Percentiles rank a stretch among this genome's conserved stretches.
Conservation (phyloP, 257 asterid genomes). For the Anisodus acutangulus region DNA sequence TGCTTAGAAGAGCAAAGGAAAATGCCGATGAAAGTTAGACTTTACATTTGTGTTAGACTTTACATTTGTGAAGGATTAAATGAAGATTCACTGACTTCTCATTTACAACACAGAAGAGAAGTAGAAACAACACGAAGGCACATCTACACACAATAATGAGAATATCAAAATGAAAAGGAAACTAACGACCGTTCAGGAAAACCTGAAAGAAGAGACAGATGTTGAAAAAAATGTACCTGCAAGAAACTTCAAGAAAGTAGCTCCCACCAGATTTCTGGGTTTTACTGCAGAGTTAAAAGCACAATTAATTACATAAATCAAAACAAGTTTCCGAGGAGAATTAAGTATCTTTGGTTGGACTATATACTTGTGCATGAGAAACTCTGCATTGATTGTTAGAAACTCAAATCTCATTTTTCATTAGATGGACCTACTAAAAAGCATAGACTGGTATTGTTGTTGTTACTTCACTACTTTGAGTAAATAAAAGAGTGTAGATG, state of each 20-base stretch:
- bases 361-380: slow-evolving; percentile 12
- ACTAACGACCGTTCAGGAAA: not conserved
- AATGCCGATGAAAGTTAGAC: slow-evolving; percentile 3
- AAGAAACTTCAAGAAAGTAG: slow-evolving; percentile 90
- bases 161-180: not conserved
- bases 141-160: not conserved
- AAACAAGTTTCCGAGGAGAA: slow-evolving; percentile 13
- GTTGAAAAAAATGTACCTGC: slow-evolving; percentile 55
- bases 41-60: not conserved
- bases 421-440: not conserved
- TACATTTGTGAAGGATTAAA: not conserved
- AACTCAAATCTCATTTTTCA: slow-evolving; percentile 15
- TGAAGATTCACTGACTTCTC: not conserved
- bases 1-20: slow-evolving; percentile 32
- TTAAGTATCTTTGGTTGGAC: slow-evolving; percentile 5
- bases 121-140: not conserved
- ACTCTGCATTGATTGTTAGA: slow-evolving; percentile 12
- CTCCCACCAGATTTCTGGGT: slow-evolving; percentile 87
- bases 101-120: not conserved
- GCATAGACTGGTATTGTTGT: not conserved
- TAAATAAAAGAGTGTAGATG: not conserved
- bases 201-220: not conserved
- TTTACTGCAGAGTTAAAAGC: slow-evolving; percentile 64
- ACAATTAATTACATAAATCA: slow-evolving; percentile 32
- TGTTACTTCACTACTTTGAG: not conserved